Conservation (phyloP, 139 green algal species). For the Micractinium sp. region DNA sequence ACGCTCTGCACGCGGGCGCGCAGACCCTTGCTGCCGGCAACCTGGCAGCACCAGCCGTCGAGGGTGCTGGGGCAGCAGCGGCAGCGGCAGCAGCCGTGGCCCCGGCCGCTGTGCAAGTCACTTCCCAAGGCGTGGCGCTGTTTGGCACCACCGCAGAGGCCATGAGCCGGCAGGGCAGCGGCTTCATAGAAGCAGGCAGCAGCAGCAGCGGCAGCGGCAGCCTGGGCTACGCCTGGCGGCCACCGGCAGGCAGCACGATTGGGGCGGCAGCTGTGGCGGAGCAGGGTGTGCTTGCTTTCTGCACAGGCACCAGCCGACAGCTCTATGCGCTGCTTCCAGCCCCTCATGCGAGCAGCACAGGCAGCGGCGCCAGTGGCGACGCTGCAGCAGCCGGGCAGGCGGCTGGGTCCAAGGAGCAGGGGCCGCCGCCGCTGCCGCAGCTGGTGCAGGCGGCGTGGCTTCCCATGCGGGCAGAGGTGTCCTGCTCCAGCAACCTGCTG, state of each 20-base stretch:
- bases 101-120: background rate
- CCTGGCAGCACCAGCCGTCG: background rate
- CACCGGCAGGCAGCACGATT: conserved; percentile 22
- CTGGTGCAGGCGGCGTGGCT: background rate
- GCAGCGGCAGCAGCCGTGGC: background rate
- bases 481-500: conserved; percentile 34
- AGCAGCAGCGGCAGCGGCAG: background rate
- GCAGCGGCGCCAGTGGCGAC: background rate
- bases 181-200: background rate
- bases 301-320: conserved; percentile 21
- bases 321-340: conserved; percentile 15
- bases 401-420: background rate
- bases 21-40: conserved; percentile 33
- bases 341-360: background rate
- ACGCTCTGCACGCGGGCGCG: background rate
- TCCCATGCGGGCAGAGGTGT: conserved; percentile 14
- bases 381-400: background rate
- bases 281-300: conserved; percentile 11
- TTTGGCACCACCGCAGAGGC: background rate
- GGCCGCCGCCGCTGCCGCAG: background rate
- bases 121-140: background rate
- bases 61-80: background rate
- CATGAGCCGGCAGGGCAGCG: conserved; percentile 13
- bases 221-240: background rate
- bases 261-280: conserved; percentile 20